A percentile compares a stretch with the other conserved stretches of the same genome.
Conservation (phyloP, 1,284 basidiomycete species). For the Tranzscheliella williamsii region DNA sequence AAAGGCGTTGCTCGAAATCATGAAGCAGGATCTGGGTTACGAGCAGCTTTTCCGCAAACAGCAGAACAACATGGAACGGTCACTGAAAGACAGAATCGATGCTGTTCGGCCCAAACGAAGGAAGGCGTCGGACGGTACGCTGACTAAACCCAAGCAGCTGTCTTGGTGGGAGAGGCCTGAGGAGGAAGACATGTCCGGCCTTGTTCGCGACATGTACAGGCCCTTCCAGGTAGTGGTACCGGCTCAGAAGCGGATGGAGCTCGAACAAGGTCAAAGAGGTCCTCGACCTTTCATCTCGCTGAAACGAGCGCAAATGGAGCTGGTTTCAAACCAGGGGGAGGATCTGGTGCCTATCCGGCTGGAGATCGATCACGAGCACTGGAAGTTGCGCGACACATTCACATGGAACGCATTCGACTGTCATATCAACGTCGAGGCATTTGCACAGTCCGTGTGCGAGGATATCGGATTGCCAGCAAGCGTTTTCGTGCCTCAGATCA, state of each 20-base stretch:
- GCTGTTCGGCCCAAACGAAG: conserved; percentile 32
- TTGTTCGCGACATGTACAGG: conserved; percentile 30
- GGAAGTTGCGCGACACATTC: conserved; percentile 92
- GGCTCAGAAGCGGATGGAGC: conserved; percentile 64
- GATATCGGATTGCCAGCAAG: conserved; percentile 77
- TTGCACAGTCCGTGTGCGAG: conserved; percentile 86
- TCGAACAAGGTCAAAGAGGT: conserved; percentile 64
- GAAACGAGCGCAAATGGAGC: conserved; percentile 63
- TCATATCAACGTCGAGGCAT: conserved; percentile 82
- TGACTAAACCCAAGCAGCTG: conserved; percentile 34
- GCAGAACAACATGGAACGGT: conserved; percentile 33
- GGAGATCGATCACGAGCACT: conserved; percentile 87
- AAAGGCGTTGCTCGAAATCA: conserved; percentile 65
- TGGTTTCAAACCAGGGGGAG: conserved; percentile 71
- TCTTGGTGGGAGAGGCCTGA: conserved; percentile 54
- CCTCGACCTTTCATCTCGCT: conserved; percentile 39
- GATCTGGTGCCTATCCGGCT: conserved; percentile 88
- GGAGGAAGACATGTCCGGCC: conserved; percentile 24
- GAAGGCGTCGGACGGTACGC: conserved; percentile 22
- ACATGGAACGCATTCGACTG: conserved; percentile 93
- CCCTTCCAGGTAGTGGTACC: conserved; percentile 48
- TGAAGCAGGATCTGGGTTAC: conserved; percentile 66
- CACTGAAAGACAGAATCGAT: conserved; percentile 42
- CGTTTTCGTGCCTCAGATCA: conserved; percentile 75
- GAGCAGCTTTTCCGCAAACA: conserved; percentile 59